phyloP scores from a whole-genome alignment of 2,329 filamentous ascomycete genomes.

The Botrytis squamosa region DNA sequence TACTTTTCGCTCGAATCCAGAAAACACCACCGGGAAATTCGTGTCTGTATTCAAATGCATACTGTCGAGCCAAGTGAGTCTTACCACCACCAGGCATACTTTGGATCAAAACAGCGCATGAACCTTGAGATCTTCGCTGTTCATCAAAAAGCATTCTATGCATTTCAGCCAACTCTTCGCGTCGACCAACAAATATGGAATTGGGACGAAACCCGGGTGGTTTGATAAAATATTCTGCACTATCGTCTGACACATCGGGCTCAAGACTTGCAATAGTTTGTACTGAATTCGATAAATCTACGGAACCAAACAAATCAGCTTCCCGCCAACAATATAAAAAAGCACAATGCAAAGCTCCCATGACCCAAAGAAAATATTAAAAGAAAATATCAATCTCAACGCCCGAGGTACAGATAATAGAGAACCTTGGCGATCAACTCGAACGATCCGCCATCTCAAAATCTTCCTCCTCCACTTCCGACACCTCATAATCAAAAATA shows the following conservation, averaged over 20 bases:
- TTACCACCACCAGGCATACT: slow-evolving; percentile 67
- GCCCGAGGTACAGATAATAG: neutral
- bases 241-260: slow-evolving; percentile 28
- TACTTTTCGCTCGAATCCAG: slow-evolving; percentile 64
- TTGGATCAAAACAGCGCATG: slow-evolving; percentile 62
- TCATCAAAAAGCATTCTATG: slow-evolving; percentile 59
- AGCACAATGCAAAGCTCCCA: slow-evolving; percentile 12
- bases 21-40: slow-evolving; percentile 66
- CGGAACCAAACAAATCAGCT: slow-evolving; percentile 37
- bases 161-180: slow-evolving; percentile 56
- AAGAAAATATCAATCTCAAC: neutral
- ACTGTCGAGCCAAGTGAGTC: slow-evolving; percentile 66
- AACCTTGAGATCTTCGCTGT: slow-evolving; percentile 54
- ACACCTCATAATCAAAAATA: slow-evolving; percentile 31
- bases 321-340: slow-evolving; percentile 27
- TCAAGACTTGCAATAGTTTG: slow-evolving; percentile 31
- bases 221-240: slow-evolving; percentile 42
- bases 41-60: slow-evolving; percentile 58
- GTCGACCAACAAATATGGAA: slow-evolving; percentile 60
- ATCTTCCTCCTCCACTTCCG: slow-evolving; percentile 35
- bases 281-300: slow-evolving; percentile 35
- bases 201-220: slow-evolving; percentile 62
- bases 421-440: slow-evolving; percentile 8
- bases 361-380: slow-evolving; percentile 6
- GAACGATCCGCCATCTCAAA: slow-evolving; percentile 29